These are phyloP conservation scores for Pseudotulostoma volvatum DNA, from an alignment of 495 filamentous ascomycete genomes.

Conservation along the genomic window DNA sequence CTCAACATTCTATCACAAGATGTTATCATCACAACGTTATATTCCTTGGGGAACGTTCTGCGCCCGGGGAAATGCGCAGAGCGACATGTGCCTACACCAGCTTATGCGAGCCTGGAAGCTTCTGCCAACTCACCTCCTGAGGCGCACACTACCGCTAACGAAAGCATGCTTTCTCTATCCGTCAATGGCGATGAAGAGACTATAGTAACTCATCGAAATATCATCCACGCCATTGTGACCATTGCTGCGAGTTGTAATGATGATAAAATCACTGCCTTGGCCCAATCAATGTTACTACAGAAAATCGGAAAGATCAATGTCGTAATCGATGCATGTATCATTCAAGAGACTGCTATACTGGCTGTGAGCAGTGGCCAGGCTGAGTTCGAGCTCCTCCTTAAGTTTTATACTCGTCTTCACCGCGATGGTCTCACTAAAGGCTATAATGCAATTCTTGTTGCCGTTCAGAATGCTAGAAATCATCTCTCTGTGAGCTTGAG, in stretches of 20 bases:
- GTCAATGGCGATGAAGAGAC: slow-evolving; percentile 59
- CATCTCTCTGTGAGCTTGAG: slow-evolving; percentile 54
- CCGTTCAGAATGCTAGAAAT: slow-evolving; percentile 46
- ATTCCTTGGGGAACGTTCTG: slow-evolving; percentile 83
- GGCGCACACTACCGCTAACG: slow-evolving; percentile 41
- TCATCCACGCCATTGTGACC: slow-evolving; percentile 77
- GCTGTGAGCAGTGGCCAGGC: slow-evolving; percentile 53
- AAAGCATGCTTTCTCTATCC: slow-evolving; percentile 63
- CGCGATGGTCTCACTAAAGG: slow-evolving; percentile 54
- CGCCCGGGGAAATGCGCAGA: slow-evolving; percentile 38
- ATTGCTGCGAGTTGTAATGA: slow-evolving; percentile 70
- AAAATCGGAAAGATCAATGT: slow-evolving; percentile 72
- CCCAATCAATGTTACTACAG: slow-evolving; percentile 89
- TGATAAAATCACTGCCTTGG: slow-evolving; percentile 81
- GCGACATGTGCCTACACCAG: slow-evolving; percentile 13
- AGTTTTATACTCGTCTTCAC: slow-evolving; percentile 58
- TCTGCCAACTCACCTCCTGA: slow-evolving; percentile 17
- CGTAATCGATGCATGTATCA: slow-evolving; percentile 63
- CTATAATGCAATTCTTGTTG: slow-evolving; percentile 26
- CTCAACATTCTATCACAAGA: slow-evolving; percentile 73
- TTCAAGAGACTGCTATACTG: slow-evolving; percentile 64
- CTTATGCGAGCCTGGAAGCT: slow-evolving; percentile 3
- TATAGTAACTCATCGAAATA: slow-evolving; percentile 51
- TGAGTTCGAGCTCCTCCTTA: slow-evolving; percentile 72
- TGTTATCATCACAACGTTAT: slow-evolving; percentile 83